Evolutionary conservation across 352 stramenopile genomes (phyloP).

Genomic region (Globisporangium spiculum): DNA sequence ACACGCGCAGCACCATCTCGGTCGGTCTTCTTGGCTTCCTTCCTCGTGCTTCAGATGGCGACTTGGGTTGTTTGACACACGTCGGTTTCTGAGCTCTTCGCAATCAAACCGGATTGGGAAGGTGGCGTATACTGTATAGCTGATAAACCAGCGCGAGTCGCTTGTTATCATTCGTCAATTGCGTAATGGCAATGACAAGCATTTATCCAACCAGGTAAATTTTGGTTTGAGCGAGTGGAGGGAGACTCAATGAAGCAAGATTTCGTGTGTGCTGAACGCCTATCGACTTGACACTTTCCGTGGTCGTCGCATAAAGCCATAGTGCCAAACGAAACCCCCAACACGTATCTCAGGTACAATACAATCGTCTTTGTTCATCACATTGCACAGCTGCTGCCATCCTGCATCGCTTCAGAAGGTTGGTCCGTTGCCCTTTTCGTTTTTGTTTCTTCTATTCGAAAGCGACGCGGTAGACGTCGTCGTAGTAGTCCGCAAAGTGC

Average conservation of each 20-base stretch:
- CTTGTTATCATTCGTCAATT: background rate
- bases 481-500: slow-evolving; percentile 97
- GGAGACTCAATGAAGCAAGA: background rate
- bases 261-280: too few species aligned
- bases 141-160: background rate
- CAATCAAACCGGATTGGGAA: background rate
- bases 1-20: slow-evolving; percentile 63
- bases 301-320: too few species aligned
- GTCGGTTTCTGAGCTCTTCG: background rate
- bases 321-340: too few species aligned
- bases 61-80: background rate
- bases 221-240: background rate
- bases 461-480: slow-evolving; percentile 94
- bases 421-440: background rate
- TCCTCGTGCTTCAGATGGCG: too few species aligned
- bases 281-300: too few species aligned
- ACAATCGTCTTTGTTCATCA: slow-evolving; percentile 1
- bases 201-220: background rate
- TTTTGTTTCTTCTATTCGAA: slow-evolving; percentile 67
- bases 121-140: background rate
- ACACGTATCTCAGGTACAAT: background rate
- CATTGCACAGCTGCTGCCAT: slow-evolving; percentile 1
- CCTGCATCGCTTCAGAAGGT: background rate
- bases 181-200: background rate
- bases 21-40: background rate